Evolutionary conservation across 257 asterid genomes (phyloP).

Genomic region (Ophiorrhiza pumila): DNA sequence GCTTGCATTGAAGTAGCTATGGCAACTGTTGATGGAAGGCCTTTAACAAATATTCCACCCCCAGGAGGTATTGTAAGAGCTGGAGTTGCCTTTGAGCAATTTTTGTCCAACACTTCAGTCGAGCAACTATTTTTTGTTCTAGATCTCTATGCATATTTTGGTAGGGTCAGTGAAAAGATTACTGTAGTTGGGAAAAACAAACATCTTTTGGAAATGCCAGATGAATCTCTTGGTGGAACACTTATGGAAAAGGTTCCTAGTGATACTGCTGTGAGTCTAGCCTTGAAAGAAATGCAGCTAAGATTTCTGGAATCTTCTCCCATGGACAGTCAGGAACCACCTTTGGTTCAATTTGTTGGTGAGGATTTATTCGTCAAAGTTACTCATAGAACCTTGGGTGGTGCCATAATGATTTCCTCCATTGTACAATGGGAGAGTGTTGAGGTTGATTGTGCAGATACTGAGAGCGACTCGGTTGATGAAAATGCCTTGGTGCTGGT

Average conservation of each 20-base stretch:
- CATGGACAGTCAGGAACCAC: conserved; percentile 42
- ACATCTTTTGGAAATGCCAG: conserved; percentile 33
- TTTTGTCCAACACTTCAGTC: conserved; percentile 75
- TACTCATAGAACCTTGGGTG: conserved; percentile 84
- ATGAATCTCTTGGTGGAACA: conserved; percentile 46
- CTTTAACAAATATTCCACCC: conserved; percentile 78
- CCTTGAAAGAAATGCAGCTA: conserved; percentile 64
- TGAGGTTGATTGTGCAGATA: conserved; percentile 75
- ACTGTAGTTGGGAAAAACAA: conserved; percentile 54
- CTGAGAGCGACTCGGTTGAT: conserved; percentile 35
- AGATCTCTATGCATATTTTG: conserved; percentile 74
- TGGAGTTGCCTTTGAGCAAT: conserved; percentile 85
- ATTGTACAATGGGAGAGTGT: conserved; percentile 76
- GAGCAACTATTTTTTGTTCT: conserved; percentile 90
- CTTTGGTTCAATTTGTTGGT: conserved; percentile 79
- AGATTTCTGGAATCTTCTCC: conserved; percentile 76
- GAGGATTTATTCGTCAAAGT: conserved; percentile 64
- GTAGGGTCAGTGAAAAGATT: conserved; percentile 70
- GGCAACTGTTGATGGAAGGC: conserved; percentile 97
- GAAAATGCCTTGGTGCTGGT: conserved; percentile 34
- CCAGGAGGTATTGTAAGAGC: conserved; percentile 90
- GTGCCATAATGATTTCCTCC: conserved; percentile 90
- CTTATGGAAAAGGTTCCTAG: conserved; percentile 67
- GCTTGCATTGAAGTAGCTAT: conserved; percentile 80
- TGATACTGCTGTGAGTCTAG: conserved; percentile 74